phyloP scores from a whole-genome alignment of 257 asterid species.

The Osmanthus fragrans region DNA sequence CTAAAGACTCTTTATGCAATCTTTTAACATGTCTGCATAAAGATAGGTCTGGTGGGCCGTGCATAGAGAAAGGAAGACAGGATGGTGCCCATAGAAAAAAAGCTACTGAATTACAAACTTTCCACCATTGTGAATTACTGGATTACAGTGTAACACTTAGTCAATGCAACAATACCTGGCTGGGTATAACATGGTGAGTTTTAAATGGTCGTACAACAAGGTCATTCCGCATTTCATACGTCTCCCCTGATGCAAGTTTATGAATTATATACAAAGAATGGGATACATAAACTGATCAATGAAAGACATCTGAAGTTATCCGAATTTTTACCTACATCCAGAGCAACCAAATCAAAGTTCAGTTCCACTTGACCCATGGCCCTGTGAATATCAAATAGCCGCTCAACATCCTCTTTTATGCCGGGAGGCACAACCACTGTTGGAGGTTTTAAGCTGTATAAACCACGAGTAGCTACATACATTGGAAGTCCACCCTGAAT shows the following conservation, averaged over 20 bases:
- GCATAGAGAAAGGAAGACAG: not conserved
- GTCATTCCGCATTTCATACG: conserved; percentile 97
- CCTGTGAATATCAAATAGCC: conserved; percentile 73
- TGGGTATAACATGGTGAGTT: conserved; percentile 85
- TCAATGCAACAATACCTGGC: conserved; percentile 62
- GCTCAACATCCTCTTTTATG: conserved; percentile 81
- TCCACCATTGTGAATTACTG: conserved; percentile 19
- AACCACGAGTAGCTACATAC: conserved; percentile 92
- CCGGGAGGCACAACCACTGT: conserved; percentile 86
- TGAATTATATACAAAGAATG: conserved; percentile 12
- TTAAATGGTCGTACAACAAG: conserved; percentile 84
- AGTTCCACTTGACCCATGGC: conserved; percentile 81
- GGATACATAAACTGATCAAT: conserved; percentile 16
- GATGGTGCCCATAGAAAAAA: conserved; percentile 2
- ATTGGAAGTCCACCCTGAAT: conserved; percentile 97
- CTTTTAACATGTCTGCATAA: conserved; percentile 11
- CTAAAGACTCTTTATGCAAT: not conserved
- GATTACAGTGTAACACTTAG: not conserved
- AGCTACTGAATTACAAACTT: not conserved
- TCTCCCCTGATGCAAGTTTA: conserved; percentile 65
- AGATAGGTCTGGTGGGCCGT: not conserved
- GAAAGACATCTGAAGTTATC: conserved; percentile 9
- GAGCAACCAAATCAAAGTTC: conserved; percentile 72
- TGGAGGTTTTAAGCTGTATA: conserved; percentile 87
- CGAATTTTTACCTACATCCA: conserved; percentile 71